Percentiles rank a stretch among this genome's conserved stretches.
Evolutionary conservation across 176 grass and related monocot genomes (phyloP).

Genomic region (Poa pratensis): DNA sequence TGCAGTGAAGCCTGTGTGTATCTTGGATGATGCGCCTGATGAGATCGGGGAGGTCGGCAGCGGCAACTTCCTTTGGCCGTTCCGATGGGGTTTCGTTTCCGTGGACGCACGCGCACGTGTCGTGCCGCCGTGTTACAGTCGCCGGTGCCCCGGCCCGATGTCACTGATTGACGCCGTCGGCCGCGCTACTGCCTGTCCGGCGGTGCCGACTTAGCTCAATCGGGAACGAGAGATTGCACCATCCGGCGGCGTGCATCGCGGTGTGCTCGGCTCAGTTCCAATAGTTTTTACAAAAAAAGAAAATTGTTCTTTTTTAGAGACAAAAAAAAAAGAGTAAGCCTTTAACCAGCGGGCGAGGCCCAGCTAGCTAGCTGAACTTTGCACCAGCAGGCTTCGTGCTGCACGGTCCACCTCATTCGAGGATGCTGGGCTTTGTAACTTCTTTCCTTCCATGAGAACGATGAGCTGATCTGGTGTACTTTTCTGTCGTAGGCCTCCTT

Average conservation of each 20-base stretch:
- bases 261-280: not conserved
- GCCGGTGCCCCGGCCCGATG: not conserved
- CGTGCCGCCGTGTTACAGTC: not conserved
- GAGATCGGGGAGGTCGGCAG: not conserved
- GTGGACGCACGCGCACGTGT: constrained; percentile 1
- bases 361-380: not conserved
- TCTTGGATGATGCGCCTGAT: not conserved
- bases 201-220: not conserved
- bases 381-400: not conserved
- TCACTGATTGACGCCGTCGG: not conserved
- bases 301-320: no score
- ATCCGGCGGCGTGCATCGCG: not conserved
- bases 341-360: no score
- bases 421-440: not conserved
- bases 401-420: not conserved
- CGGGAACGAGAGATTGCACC: no score
- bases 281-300: no score
- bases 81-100: not conserved
- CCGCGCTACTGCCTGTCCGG: not conserved
- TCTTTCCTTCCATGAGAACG: no score
- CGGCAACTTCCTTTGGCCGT: not conserved
- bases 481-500: not conserved
- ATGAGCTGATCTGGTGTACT: not conserved
- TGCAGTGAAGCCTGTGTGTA: not conserved
- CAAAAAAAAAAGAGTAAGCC: no score